Evolutionary conservation across 2,329 filamentous ascomycete genomes (phyloP).

Genomic region (Dothistroma pini): DNA sequence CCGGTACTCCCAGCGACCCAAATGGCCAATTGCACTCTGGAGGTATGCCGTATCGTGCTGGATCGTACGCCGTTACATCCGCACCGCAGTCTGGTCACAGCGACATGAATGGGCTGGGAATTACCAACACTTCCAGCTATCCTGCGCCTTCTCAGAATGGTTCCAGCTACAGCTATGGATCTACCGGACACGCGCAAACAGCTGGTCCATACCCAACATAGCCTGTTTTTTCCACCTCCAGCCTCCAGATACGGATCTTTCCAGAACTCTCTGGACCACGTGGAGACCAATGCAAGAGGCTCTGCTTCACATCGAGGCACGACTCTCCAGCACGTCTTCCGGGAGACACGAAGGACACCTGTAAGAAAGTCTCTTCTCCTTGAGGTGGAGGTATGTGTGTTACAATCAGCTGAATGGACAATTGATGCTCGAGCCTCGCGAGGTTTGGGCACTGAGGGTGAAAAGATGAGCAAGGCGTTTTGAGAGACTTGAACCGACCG

Average conservation of each 20-base stretch:
- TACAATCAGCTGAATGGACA: background rate
- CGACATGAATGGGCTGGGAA: constrained; percentile 33
- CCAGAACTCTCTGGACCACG: no score
- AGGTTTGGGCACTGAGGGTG: background rate
- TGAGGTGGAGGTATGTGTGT: no score
- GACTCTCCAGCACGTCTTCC: background rate
- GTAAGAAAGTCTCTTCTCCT: background rate
- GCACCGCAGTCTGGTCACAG: constrained; percentile 26
- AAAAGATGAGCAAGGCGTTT: background rate
- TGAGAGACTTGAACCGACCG: background rate
- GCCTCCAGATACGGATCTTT: background rate
- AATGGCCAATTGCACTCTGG: constrained; percentile 19
- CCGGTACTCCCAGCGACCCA: constrained; percentile 16
- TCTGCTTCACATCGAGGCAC: background rate
- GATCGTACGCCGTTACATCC: constrained; percentile 19
- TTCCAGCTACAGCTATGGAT: constrained; percentile 23
- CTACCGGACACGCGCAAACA: constrained; percentile 18
- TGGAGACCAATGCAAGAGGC: background rate
- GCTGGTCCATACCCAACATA: constrained; percentile 20
- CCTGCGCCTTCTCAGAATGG: constrained; percentile 23
- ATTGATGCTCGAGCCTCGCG: background rate
- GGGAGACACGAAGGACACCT: background rate
- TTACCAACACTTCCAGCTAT: constrained; percentile 28
- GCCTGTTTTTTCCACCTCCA: no score
- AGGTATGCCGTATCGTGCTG: constrained; percentile 25